phyloP scores from a whole-genome alignment of 129 eudicot species.

The Heracleum sosnowskyi region DNA sequence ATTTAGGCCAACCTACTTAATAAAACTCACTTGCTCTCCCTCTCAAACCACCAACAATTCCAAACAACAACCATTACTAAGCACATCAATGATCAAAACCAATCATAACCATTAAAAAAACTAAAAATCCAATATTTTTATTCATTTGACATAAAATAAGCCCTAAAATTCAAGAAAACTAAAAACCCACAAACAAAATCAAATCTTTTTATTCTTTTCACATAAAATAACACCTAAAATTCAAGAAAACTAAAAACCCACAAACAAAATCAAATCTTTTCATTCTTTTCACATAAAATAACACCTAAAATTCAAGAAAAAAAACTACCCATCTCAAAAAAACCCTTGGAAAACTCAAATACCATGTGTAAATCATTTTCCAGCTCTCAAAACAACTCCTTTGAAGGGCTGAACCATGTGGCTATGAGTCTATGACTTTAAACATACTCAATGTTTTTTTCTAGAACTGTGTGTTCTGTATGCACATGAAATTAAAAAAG shows the following conservation, averaged over 20 bases:
- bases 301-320: not conserved
- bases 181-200: not conserved
- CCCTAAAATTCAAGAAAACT: constrained; percentile 11
- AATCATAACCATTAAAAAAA: constrained; percentile 20
- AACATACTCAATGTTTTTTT: constrained; percentile 45
- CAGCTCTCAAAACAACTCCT: constrained; percentile 25
- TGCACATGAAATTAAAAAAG: not conserved
- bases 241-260: constrained; percentile 13
- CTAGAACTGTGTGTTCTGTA: constrained; percentile 1
- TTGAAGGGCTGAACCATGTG: constrained; percentile 25
- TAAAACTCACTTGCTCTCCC: constrained; percentile 22
- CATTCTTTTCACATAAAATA: not conserved
- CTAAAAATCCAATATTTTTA: not conserved
- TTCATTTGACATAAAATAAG: not conserved
- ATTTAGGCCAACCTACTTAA: constrained; percentile 64
- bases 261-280: not conserved
- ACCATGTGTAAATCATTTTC: constrained; percentile 24
- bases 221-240: not conserved
- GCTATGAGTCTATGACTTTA: constrained; percentile 29
- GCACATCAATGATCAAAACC: constrained; percentile 7
- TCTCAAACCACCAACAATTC: constrained; percentile 49
- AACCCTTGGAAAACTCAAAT: constrained; percentile 21
- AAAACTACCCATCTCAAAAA: constrained; percentile 3
- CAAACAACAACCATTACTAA: constrained; percentile 40
- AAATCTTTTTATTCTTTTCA: not conserved